Percentiles rank a stretch among this genome's conserved stretches.
Evolutionary conservation across 108 stramenopile species (phyloP).

Genomic region (Phaeodactylum tricornutum): DNA sequence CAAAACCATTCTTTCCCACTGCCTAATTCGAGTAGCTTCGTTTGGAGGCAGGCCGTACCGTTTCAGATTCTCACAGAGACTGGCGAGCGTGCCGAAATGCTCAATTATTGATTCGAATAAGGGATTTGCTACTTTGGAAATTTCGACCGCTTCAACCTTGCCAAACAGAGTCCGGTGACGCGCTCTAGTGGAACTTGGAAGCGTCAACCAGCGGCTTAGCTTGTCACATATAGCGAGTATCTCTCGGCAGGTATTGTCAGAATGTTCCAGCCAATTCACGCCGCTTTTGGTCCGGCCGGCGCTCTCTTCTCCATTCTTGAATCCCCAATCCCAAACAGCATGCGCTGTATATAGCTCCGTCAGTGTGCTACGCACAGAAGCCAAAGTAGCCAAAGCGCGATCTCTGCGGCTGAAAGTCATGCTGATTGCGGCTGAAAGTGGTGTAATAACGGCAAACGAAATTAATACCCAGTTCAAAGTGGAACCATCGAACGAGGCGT

Average conservation of each 20-base stretch:
- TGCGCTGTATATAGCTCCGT: constrained; percentile 45
- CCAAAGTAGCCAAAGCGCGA: constrained; percentile 37
- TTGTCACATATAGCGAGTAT: constrained; percentile 41
- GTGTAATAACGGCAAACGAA: constrained; percentile 65
- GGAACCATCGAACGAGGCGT: constrained; percentile 22
- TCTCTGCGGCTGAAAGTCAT: constrained; percentile 62
- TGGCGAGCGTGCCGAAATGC: constrained; percentile 23
- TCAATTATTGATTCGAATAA: constrained; percentile 33
- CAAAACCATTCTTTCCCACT: constrained; percentile 40
- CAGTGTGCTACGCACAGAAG: constrained; percentile 33
- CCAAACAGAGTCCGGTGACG: constrained; percentile 38
- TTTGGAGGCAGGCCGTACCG: constrained; percentile 43
- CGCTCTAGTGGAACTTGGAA: constrained; percentile 39
- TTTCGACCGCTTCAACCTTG: constrained; percentile 31
- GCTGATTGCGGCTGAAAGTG: constrained; percentile 38
- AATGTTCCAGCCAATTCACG: constrained; percentile 47
- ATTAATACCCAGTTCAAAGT: constrained; percentile 57
- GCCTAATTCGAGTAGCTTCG: constrained; percentile 63
- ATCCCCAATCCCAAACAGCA: constrained; percentile 60
- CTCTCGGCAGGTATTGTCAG: constrained; percentile 30
- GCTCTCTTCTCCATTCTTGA: constrained; percentile 12
- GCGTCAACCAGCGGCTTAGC: constrained; percentile 42
- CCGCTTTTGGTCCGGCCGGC: constrained; percentile 13
- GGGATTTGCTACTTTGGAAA: constrained; percentile 25
- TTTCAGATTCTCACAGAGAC: constrained; percentile 44